A percentile compares a stretch with the other conserved stretches of the same genome.
phyloP scores from a whole-genome alignment of 1,139 yeast genomes.

The Blastobotrys proliferans region DNA sequence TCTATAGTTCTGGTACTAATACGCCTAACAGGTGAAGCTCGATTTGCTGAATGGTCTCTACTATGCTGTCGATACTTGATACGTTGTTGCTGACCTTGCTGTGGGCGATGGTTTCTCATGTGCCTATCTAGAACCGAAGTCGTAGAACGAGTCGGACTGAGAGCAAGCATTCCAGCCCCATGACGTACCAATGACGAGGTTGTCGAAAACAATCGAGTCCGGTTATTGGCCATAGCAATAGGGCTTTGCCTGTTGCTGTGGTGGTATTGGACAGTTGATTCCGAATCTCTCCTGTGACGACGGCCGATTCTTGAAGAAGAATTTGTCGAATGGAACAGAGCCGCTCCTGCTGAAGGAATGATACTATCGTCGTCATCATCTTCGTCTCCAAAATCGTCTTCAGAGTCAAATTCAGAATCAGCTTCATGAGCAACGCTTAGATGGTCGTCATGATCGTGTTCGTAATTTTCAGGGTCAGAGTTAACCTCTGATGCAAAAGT shows the following conservation, averaged over 20 bases:
- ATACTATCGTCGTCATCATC: conserved; percentile 13
- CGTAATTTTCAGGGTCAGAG: conserved; percentile 7
- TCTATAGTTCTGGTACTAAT: not conserved
- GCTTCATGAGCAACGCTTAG: conserved; percentile 11
- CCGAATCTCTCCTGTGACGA: conserved; percentile 8
- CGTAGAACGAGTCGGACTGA: conserved; percentile 22
- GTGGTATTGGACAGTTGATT: conserved; percentile 3
- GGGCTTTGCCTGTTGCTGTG: conserved; percentile 1
- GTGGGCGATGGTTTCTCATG: not conserved
- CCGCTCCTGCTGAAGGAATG: conserved; percentile 7
- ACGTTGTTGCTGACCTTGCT: not conserved
- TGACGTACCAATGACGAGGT: conserved; percentile 20
- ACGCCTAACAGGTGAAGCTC: not conserved
- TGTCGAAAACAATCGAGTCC: conserved; percentile 20
- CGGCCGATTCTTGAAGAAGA: not conserved
- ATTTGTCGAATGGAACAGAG: conserved; percentile 1
- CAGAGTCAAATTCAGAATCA: conserved; percentile 17
- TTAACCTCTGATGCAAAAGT: conserved; percentile 7
- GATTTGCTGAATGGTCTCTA: not conserved
- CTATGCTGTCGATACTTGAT: not conserved
- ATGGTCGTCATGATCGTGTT: not conserved
- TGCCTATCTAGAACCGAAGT: conserved; percentile 10
- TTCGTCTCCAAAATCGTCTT: conserved; percentile 15
- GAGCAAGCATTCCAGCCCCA: conserved; percentile 14
- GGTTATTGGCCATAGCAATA: not conserved